These are phyloP conservation scores for Cyberlindnera mississippiensis DNA, from an alignment of 805 yeast genomes.

Conservation along the genomic window DNA sequence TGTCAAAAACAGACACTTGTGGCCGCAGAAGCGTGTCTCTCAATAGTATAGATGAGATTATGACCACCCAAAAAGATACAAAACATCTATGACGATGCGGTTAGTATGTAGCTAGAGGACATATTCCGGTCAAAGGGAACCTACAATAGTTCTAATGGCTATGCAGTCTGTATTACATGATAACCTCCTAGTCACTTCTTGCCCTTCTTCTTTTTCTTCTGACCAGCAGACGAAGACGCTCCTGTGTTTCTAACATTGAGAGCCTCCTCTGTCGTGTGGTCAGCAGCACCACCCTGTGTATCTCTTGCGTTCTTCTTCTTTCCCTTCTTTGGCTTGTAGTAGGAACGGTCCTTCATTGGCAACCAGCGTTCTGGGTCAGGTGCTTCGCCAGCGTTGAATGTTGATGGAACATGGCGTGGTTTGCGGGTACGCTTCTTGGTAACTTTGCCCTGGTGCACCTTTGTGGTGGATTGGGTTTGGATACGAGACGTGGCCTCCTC, in stretches of 20 bases:
- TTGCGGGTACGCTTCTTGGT: slow-evolving; percentile 32
- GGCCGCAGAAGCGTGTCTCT: slow-evolving; percentile 40
- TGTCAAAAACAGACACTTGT: slow-evolving; percentile 51
- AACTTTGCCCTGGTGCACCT: slow-evolving; percentile 10
- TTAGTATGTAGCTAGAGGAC: too few species aligned
- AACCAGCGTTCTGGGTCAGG: slow-evolving; percentile 86
- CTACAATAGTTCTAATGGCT: too few species aligned
- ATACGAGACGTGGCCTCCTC: slow-evolving; percentile 6
- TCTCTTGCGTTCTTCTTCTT: slow-evolving; percentile 34
- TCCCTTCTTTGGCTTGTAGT: slow-evolving; percentile 74
- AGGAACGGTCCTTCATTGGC: slow-evolving; percentile 79
- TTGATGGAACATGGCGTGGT: slow-evolving; percentile 35
- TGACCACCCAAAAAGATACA: too few species aligned
- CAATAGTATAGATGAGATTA: too few species aligned
- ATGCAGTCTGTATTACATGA: too few species aligned
- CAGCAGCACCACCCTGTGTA: slow-evolving; percentile 61
- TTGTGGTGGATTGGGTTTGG: slow-evolving; percentile 1
- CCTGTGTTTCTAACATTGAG: slow-evolving; percentile 7
- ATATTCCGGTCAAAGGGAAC: too few species aligned
- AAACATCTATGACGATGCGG: too few species aligned
- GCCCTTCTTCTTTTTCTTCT: slow-evolving; percentile 23
- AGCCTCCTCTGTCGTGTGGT: slow-evolving; percentile 40
- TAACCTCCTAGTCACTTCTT: too few species aligned
- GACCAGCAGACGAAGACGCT: slow-evolving; percentile 4
- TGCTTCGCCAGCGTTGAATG: slow-evolving; percentile 35